Percentiles rank a stretch among this genome's conserved stretches.
phyloP scores from a whole-genome alignment of 768 basidiomycete species.

The Leccinum boreale region DNA sequence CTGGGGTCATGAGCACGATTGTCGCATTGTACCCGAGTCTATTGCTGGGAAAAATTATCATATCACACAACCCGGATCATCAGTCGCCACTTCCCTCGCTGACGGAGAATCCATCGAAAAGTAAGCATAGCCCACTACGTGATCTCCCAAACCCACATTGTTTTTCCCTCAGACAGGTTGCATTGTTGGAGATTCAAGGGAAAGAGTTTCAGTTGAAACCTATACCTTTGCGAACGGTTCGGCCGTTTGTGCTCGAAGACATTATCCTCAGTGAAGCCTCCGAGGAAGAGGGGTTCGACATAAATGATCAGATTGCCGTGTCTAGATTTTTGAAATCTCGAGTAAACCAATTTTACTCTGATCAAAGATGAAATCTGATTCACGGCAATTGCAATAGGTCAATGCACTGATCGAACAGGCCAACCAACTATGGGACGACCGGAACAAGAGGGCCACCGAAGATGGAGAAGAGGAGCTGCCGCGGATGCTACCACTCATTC shows the following conservation, averaged over 20 bases:
- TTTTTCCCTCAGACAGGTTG: constrained; percentile 69
- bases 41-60: constrained; percentile 91
- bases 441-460: constrained; percentile 41
- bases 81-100: constrained; percentile 90
- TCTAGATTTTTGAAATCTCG: constrained; percentile 73
- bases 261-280: constrained; percentile 71
- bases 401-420: constrained; percentile 77
- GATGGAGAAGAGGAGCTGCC: constrained; percentile 61
- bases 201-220: constrained; percentile 86
- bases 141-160: not conserved
- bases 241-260: constrained; percentile 91
- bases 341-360: constrained; percentile 38
- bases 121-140: constrained; percentile 37
- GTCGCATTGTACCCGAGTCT: constrained; percentile 83
- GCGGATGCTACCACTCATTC: constrained; percentile 81
- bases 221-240: constrained; percentile 84
- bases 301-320: constrained; percentile 80
- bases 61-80: constrained; percentile 93
- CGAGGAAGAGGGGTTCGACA: constrained; percentile 71
- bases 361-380: constrained; percentile 1
- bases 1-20: constrained; percentile 99
- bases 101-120: constrained; percentile 93
- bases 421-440: constrained; percentile 36
- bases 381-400: constrained; percentile 44
- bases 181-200: constrained; percentile 81